These are phyloP conservation scores for Amaranthus hypochondriacus DNA, from an alignment of 148 eudicot species.

Conservation along the genomic window DNA sequence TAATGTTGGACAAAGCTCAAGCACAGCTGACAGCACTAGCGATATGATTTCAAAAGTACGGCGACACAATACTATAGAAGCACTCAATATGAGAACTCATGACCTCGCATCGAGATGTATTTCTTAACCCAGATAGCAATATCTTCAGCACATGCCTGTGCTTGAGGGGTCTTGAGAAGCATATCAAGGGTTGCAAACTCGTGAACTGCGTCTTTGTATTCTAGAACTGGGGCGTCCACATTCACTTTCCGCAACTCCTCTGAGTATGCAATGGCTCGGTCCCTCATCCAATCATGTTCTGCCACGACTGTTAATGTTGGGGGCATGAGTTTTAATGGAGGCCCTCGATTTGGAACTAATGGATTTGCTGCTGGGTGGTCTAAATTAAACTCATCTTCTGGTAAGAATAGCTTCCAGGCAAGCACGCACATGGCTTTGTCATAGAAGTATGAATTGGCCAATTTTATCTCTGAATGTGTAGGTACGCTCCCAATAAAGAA, in stretches of 20 bases:
- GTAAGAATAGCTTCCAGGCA: slow-evolving; percentile 87
- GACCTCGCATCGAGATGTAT: slow-evolving; percentile 83
- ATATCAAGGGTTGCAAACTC: slow-evolving; percentile 93
- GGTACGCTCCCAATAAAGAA: slow-evolving; percentile 91
- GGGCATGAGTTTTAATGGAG: slow-evolving; percentile 87
- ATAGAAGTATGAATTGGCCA: slow-evolving; percentile 88
- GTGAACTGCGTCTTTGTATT: slow-evolving; percentile 93
- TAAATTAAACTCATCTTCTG: slow-evolving; percentile 75
- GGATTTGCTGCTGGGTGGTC: slow-evolving; percentile 99
- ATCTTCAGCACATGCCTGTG: slow-evolving; percentile 92
- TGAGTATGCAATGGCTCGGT: slow-evolving; percentile 86
- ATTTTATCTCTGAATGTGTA: slow-evolving; percentile 82
- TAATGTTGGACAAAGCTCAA: too few species aligned
- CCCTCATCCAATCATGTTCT: slow-evolving; percentile 97
- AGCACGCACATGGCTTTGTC: slow-evolving; percentile 89
- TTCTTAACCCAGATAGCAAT: slow-evolving; percentile 97
- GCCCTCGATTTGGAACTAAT: slow-evolving; percentile 52
- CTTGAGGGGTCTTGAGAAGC: slow-evolving; percentile 90
- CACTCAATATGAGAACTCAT: slow-evolving; percentile 81
- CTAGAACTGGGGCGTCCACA: slow-evolving; percentile 85
- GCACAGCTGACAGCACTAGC: neutral
- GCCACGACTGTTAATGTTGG: slow-evolving; percentile 88
- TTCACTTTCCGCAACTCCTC: slow-evolving; percentile 79
- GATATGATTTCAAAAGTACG: neutral
- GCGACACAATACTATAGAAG: too few species aligned